Base-by-base conservation (phyloP, 1,139 yeast genomes). In the Diutina sp. region DNA sequence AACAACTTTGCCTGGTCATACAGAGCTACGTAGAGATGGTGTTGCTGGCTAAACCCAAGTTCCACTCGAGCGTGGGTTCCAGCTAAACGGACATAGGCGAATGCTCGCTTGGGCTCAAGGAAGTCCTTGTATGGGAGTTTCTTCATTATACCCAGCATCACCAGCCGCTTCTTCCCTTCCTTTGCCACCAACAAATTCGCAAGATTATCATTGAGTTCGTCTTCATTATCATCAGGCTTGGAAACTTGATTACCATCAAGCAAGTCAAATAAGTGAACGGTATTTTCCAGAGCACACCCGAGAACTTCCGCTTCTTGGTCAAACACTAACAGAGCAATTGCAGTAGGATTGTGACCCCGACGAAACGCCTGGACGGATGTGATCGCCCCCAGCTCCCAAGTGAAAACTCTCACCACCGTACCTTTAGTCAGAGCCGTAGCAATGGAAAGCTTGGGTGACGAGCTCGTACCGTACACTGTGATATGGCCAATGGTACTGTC, bases 91-190 rank as follows among this genome's bases (percentile, higher is more conserved):
- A 76, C 71, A 57, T 67, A 74, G 21, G 78, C 77, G 66, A 75
- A 76, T 5, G 78, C 74, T 46, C 80, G 61, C 55, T 71, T 64
- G 2, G 80, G 80, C 1, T 74, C 76, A 57, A 76, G 62, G 61
- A 75, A 75, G 57, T 73, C 71, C 58, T 70, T 71, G 60, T 76
- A 76, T 2, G 80, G 80, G 12, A 76, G 64, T 44, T 70, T 73
- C 56, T 72, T 72, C 51, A 76, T 69, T 46, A 76, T 60, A 11
- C 53, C 53, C 53, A 50, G 53, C 53, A 50, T 50, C 53, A 50
- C 32, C 55, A 72, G 68, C 61, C 71, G 70, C 12, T 54, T 55
- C 4, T 59, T 61, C n/a, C 58, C 62, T n/a, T 51, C 46, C 28
- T 51, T 41, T 4, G 30, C 12, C 38, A 75, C 62, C 12, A 76